Conservation (phyloP, 116 monocot genomes). For the Cymodocea nodosa region DNA sequence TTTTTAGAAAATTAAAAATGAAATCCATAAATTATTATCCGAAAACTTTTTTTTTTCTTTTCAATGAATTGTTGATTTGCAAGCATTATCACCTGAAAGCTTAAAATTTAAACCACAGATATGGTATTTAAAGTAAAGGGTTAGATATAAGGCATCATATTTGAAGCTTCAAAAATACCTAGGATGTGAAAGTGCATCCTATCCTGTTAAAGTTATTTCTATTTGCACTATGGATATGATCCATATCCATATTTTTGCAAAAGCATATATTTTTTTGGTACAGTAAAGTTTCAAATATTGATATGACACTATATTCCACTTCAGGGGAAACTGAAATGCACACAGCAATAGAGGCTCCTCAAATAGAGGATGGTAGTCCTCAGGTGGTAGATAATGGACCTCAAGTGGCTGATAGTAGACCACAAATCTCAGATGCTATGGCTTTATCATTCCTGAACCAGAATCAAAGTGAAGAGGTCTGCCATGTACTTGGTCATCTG, state of each 20-base stretch:
- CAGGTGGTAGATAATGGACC: background rate
- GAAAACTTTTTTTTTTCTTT: no score
- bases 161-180: background rate
- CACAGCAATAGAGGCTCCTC: slow-evolving; percentile 1
- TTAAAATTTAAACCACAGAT: background rate
- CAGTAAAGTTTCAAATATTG: background rate
- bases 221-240: background rate
- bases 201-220: no score
- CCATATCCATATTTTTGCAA: no score
- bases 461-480: background rate
- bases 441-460: background rate
- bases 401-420: no score
- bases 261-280: background rate
- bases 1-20: no score
- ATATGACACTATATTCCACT: background rate
- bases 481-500: slow-evolving; percentile 4
- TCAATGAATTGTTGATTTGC: no score
- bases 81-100: no score
- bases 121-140: no score
- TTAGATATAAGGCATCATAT: no score
- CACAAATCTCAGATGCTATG: no score
- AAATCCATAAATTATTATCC: no score
- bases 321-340: slow-evolving; percentile 16
- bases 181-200: background rate
- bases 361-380: slow-evolving; percentile 1